Evolutionary conservation across 208 protist species (phyloP).

Genomic region (Trypanosoma cruzi): DNA sequence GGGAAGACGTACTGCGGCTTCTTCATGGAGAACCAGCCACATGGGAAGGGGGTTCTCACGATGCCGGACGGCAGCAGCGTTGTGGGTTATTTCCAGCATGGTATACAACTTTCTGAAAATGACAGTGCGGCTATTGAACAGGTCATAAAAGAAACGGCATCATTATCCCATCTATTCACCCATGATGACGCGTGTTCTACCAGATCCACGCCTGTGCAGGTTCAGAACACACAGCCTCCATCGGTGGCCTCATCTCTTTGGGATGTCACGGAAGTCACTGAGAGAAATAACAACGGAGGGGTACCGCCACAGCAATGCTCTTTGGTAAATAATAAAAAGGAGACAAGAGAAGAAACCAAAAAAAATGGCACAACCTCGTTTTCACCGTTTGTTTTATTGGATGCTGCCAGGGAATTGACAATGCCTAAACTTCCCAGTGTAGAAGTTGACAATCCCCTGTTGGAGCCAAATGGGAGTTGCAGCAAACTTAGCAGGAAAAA

Average conservation of each 20-base stretch:
- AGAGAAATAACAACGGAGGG: not conserved
- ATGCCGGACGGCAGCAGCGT: slow-evolving; percentile 19
- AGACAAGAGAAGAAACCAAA: not conserved
- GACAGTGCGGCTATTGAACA: slow-evolving; percentile 26
- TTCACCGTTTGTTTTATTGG: not conserved
- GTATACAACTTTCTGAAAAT: slow-evolving; percentile 28
- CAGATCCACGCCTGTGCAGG: not conserved
- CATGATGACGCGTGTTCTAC: not conserved
- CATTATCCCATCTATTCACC: not conserved
- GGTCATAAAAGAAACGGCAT: slow-evolving; percentile 25
- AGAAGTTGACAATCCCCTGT: not conserved
- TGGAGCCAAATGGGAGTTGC: slow-evolving; percentile 3
- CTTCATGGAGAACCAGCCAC: slow-evolving; percentile 58
- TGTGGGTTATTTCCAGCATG: slow-evolving; percentile 40
- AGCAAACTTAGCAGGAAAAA: slow-evolving; percentile 16
- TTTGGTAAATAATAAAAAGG: not conserved
- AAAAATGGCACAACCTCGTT: not conserved
- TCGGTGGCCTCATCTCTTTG: not conserved
- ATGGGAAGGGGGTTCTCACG: slow-evolving; percentile 49
- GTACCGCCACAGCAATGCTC: not conserved
- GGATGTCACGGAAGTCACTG: not conserved
- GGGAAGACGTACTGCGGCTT: slow-evolving; percentile 57
- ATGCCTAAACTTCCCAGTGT: slow-evolving; percentile 12
- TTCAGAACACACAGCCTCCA: not conserved
- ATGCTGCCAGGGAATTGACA: slow-evolving; percentile 9